Evolutionary conservation across 2,329 filamentous ascomycete genomes (phyloP), one percentile per base, ranked within the genome.

Genomic region (Sphaerulina vaccinii): DNA sequence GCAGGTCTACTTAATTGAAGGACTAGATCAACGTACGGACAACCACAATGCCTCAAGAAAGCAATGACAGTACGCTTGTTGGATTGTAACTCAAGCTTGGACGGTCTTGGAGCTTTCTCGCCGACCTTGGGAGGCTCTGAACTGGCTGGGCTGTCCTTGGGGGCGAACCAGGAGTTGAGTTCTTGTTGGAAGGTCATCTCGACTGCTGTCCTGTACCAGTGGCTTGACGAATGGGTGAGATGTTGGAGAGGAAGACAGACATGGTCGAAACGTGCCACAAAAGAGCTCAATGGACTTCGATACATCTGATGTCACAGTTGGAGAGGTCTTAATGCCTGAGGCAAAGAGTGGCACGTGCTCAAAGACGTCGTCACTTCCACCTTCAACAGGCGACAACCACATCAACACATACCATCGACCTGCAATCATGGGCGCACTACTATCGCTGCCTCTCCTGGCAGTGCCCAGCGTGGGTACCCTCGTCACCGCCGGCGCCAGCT

Each of bases 381-480:
- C 27, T 32, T 32, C 11, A 18, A 49, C 18, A 43, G n/a, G 29
- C 37, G 16, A n/a, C 39, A 46, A 3, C 23, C 33, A 35, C 16
- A 40, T 23, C 44, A 35, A n/a, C 33, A 19, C 41, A 36, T 29
- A 22, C 32, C 23, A 18, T 23, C 46, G 36, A 23, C 41, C 19
- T n/a, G 16, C 39, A 42, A 74, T 56, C 47, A 99, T 99, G 93
- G 93, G 93, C 67, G 92, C 90, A 62, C 76, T 95, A 65, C 80
- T 99, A 49, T 96, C 92, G 57, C 72, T 99, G 56, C 93, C 93
- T 62, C 78, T 99, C 58, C 76, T 99, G 73, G 91, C 89, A 62
- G 72, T 99, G 61, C 93, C 93, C 58, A 90, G 90, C 75, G 75
- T 88, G 62, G 83, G 88, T 71, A 90, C 90, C 88, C 65, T 95